Conservation (phyloP, 1,139 yeast species). For the Taphrina betulina region DNA sequence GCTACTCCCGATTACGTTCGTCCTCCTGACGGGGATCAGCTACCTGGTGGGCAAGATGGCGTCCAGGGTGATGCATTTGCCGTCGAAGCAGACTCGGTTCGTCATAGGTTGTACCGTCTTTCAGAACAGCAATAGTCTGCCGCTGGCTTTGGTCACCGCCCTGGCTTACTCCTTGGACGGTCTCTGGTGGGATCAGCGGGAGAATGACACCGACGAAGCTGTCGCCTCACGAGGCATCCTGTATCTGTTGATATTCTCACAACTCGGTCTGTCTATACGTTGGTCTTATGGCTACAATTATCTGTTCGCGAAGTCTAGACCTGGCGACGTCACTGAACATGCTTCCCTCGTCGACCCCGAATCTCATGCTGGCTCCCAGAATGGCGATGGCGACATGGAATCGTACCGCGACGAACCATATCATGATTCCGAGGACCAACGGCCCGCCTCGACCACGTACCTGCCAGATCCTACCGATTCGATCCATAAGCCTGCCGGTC, state of each 20-base stretch:
- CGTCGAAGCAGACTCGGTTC: constrained; percentile 67
- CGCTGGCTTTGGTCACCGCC: constrained; percentile 34
- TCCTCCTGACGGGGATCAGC: constrained; percentile 63
- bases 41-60: constrained; percentile 55
- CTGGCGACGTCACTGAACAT: constrained; percentile 28
- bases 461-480: constrained; percentile 2
- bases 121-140: constrained; percentile 52
- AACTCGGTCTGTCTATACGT: constrained; percentile 75
- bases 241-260: constrained; percentile 76
- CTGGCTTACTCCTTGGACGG: constrained; percentile 42
- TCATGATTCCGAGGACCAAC: not conserved
- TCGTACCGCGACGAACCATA: constrained; percentile 15
- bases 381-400: not conserved
- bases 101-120: constrained; percentile 89
- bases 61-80: constrained; percentile 53
- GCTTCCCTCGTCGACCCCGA: constrained; percentile 26
- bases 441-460: constrained; percentile 1
- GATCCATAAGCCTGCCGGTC: not conserved
- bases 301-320: constrained; percentile 46
- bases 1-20: constrained; percentile 71
- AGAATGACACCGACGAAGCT: constrained; percentile 63
- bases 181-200: constrained; percentile 70
- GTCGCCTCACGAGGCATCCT: constrained; percentile 79
- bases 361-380: not conserved
- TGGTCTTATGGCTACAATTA: constrained; percentile 95